Evolutionary conservation across 768 basidiomycete species (phyloP).

Genomic region (Termitomyces sp.): DNA sequence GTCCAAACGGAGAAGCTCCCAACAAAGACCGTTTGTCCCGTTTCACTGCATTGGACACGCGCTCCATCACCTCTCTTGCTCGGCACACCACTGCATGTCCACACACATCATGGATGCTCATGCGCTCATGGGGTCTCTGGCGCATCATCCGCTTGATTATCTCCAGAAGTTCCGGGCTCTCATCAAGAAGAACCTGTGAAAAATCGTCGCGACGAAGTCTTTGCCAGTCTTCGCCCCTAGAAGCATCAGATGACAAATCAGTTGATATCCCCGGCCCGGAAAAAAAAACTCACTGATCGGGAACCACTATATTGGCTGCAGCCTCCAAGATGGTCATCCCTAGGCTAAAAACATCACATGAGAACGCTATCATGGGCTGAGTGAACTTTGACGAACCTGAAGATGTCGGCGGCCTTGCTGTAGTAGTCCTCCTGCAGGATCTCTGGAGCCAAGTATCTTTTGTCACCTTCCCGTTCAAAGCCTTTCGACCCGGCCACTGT

Average conservation of each 20-base stretch:
- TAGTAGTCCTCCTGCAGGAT: conserved; percentile 82
- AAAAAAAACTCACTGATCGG: conserved; percentile 73
- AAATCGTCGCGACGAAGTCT: conserved; percentile 89
- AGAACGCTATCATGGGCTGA: conserved; percentile 25
- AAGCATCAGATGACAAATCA: conserved; percentile 23
- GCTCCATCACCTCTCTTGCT: conserved; percentile 61
- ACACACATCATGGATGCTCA: conserved; percentile 52
- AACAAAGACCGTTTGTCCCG: conserved; percentile 38
- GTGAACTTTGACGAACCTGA: conserved; percentile 64
- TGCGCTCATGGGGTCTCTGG: conserved; percentile 56
- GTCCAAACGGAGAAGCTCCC: conserved; percentile 55
- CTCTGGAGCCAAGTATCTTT: conserved; percentile 95
- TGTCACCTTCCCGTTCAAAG: conserved; percentile 96
- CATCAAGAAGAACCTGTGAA: conserved; percentile 69
- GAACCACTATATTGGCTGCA: conserved; percentile 92
- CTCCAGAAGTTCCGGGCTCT: conserved; percentile 58
- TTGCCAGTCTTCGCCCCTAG: conserved; percentile 92
- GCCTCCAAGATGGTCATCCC: conserved; percentile 96
- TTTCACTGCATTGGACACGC: conserved; percentile 29
- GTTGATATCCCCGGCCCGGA: conserved; percentile 18
- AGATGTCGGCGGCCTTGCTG: conserved; percentile 92
- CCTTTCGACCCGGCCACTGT: conserved; percentile 26
- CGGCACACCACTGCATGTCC: conserved; percentile 60
- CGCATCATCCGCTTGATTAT: conserved; percentile 79
- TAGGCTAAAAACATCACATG: conserved; percentile 56